These are phyloP conservation scores for Penicillium dipodomyicola DNA, from an alignment of 495 filamentous ascomycete genomes.

Conservation along the genomic window DNA sequence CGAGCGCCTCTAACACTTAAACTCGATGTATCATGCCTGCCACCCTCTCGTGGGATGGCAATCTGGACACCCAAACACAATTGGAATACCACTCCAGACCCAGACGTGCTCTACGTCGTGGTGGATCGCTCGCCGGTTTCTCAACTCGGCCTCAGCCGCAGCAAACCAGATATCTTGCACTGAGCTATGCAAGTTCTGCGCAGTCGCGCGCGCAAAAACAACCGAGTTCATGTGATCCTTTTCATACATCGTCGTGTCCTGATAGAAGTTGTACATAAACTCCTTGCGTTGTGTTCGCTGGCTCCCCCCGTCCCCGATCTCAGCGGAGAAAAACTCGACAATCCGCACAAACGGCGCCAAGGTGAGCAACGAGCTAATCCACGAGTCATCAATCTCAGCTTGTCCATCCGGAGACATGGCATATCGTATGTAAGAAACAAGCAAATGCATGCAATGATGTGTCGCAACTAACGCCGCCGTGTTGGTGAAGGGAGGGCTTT, in stretches of 20 bases:
- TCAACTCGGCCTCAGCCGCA: slow-evolving; percentile 35
- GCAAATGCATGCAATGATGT: slow-evolving; percentile 46
- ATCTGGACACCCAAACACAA: slow-evolving; percentile 38
- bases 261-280: slow-evolving; percentile 48
- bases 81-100: slow-evolving; percentile 35
- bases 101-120: slow-evolving; percentile 38
- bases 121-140: slow-evolving; percentile 26
- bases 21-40: slow-evolving; percentile 30
- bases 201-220: slow-evolving; percentile 35
- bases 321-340: slow-evolving; percentile 48
- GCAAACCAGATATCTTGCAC: slow-evolving; percentile 47
- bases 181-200: slow-evolving; percentile 35
- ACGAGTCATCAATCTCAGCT: slow-evolving; percentile 37
- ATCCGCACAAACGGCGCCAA: slow-evolving; percentile 42
- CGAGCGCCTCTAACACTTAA: slow-evolving; percentile 14
- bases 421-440: slow-evolving; percentile 41
- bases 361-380: slow-evolving; percentile 46
- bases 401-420: slow-evolving; percentile 34
- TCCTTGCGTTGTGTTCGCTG: slow-evolving; percentile 45
- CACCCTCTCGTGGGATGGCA: slow-evolving; percentile 35
- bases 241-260: slow-evolving; percentile 36
- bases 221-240: slow-evolving; percentile 43
- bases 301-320: slow-evolving; percentile 45
- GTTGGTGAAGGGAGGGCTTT: slow-evolving; percentile 44
- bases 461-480: slow-evolving; percentile 44